phyloP scores from a whole-genome alignment of 2,329 filamentous ascomycete genomes.

The Alternaria conjuncta region DNA sequence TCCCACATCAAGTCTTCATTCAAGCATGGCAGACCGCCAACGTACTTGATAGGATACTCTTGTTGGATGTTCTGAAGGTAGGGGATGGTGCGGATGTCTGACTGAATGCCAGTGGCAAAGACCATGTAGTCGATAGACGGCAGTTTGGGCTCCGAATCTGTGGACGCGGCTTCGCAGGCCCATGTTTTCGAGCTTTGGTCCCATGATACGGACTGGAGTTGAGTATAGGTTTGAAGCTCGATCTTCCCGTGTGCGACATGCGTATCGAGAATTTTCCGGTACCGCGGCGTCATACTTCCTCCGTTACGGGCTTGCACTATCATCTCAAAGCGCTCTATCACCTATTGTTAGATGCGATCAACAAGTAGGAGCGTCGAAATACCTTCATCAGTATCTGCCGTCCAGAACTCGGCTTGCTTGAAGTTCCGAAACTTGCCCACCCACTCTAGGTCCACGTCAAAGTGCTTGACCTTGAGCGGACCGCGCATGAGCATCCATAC shows the following conservation, averaged over 20 bases:
- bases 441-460: conserved; percentile 79
- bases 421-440: conserved; percentile 83
- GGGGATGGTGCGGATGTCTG: conserved; percentile 66
- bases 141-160: conserved; percentile 61
- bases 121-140: conserved; percentile 70
- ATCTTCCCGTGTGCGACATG: conserved; percentile 62
- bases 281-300: conserved; percentile 76
- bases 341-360: neutral
- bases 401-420: conserved; percentile 79
- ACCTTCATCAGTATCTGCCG: conserved; percentile 71
- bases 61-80: conserved; percentile 66
- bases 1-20: conserved; percentile 80
- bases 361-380: conserved; percentile 2
- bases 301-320: conserved; percentile 71
- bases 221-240: conserved; percentile 64
- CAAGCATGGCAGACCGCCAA: conserved; percentile 73
- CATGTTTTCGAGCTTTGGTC: conserved; percentile 52
- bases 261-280: conserved; percentile 69
- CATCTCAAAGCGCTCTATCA: conserved; percentile 67
- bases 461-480: conserved; percentile 70
- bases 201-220: conserved; percentile 60
- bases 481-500: conserved; percentile 75
- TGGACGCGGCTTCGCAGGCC: conserved; percentile 33
- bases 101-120: conserved; percentile 75
- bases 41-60: conserved; percentile 66